Percentiles rank a stretch among this genome's conserved stretches.
These are phyloP conservation scores for Phaeosphaeria sp. DNA, from an alignment of 2,329 filamentous ascomycete genomes.

Conservation along the genomic window DNA sequence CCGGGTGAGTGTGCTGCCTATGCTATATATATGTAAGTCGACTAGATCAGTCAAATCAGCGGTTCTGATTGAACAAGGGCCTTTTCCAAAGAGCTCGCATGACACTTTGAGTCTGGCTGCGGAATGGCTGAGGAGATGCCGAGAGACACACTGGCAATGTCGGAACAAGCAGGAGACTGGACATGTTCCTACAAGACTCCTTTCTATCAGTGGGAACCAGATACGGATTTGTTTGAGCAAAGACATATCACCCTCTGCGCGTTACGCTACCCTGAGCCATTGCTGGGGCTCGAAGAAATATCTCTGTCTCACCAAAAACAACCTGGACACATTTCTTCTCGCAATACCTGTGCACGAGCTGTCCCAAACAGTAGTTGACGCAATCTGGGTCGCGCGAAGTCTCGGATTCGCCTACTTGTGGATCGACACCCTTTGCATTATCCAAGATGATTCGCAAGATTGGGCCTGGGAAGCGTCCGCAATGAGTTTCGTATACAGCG, in stretches of 20 bases:
- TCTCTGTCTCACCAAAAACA: background rate
- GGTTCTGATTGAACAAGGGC: too few species aligned
- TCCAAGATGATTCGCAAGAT: background rate
- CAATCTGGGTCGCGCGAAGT: background rate
- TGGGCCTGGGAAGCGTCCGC: background rate
- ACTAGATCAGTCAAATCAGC: too few species aligned
- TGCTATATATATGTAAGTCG: too few species aligned
- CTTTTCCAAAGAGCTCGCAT: too few species aligned
- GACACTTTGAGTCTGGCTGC: background rate
- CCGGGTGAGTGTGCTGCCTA: too few species aligned
- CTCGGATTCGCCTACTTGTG: background rate
- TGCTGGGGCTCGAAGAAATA: background rate
- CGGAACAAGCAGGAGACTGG: background rate
- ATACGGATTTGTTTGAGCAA: background rate
- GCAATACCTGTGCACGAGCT: background rate
- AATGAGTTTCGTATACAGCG: background rate
- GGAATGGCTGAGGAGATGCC: background rate
- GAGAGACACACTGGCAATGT: background rate
- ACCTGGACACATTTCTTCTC: background rate
- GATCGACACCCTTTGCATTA: background rate
- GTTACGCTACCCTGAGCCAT: background rate
- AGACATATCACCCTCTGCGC: background rate
- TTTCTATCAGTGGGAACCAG: background rate
- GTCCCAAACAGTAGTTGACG: background rate
- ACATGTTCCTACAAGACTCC: background rate